phyloP scores from a whole-genome alignment of 805 yeast species.

The Candida hungchunana region DNA sequence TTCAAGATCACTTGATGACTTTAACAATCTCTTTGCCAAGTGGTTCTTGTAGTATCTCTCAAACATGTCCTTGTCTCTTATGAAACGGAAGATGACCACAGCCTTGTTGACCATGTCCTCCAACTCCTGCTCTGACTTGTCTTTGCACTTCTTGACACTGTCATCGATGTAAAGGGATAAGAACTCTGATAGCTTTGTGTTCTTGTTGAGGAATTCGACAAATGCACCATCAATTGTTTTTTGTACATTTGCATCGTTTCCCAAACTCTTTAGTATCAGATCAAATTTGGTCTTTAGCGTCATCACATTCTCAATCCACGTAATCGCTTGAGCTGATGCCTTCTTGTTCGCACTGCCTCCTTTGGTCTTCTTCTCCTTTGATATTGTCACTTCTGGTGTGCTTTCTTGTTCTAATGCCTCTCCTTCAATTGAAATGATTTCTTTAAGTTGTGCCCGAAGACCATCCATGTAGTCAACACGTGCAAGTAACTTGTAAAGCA shows the following conservation, averaged over 20 bases:
- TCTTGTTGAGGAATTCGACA: conserved; percentile 53
- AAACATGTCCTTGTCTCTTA: conserved; percentile 81
- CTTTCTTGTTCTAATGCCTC: conserved; percentile 15
- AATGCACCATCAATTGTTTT: conserved; percentile 59
- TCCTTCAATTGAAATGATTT: conserved; percentile 46
- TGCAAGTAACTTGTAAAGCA: conserved; percentile 46
- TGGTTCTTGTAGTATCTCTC: conserved; percentile 83
- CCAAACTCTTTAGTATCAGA: conserved; percentile 40
- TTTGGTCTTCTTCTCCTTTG: conserved; percentile 9
- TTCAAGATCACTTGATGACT: conserved; percentile 59
- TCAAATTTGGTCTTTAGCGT: conserved; percentile 48
- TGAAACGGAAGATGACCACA: conserved; percentile 57
- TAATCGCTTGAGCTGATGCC: conserved; percentile 46
- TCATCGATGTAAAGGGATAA: conserved; percentile 56
- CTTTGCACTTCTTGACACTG: conserved; percentile 47
- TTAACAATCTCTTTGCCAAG: conserved; percentile 72
- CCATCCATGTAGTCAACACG: conserved; percentile 54
- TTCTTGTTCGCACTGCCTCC: conserved; percentile 23
- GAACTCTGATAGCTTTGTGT: conserved; percentile 46
- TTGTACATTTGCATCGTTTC: conserved; percentile 43
- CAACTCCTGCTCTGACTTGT: conserved; percentile 41
- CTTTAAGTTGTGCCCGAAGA: conserved; percentile 44
- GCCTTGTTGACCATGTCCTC: conserved; percentile 48
- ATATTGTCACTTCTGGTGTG: background rate
- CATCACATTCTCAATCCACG: conserved; percentile 63